Evolutionary conservation across 768 basidiomycete genomes (phyloP).

Genomic region (Boletus reticulatus): DNA sequence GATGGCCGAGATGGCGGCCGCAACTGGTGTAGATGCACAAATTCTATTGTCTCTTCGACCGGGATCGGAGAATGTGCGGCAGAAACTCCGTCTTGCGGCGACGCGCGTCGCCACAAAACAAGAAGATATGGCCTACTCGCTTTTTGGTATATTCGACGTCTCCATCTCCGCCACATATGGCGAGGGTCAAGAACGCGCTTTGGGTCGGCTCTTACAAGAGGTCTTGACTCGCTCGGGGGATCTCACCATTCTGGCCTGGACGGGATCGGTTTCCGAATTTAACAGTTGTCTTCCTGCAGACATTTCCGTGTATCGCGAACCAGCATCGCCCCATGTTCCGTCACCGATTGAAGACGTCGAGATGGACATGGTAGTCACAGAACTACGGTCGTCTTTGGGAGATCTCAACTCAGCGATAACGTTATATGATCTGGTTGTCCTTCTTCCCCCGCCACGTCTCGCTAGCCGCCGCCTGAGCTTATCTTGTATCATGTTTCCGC

Average conservation of each 20-base stretch:
- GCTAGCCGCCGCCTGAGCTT: not conserved
- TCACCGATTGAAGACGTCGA: too few species aligned
- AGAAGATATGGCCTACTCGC: too few species aligned
- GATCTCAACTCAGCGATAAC: too few species aligned
- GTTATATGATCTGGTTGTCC: not conserved
- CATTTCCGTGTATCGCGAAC: too few species aligned
- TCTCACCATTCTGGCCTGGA: not conserved
- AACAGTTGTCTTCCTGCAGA: too few species aligned
- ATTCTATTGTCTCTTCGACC: not conserved
- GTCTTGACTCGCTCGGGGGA: not conserved
- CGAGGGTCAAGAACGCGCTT: too few species aligned
- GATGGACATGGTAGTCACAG: too few species aligned
- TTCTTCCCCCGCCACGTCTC: not conserved
- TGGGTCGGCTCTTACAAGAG: not conserved
- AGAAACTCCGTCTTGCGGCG: not conserved
- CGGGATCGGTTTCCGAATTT: not conserved
- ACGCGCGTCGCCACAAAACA: not conserved
- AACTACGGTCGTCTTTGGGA: too few species aligned
- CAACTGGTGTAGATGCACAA: too few species aligned
- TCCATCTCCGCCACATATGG: too few species aligned
- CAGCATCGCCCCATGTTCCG: slow-evolving; percentile 38
- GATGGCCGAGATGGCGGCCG: too few species aligned
- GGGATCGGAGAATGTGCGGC: not conserved
- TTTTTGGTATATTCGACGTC: too few species aligned
- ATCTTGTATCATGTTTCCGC: not conserved